A percentile compares a stretch with the other conserved stretches of the same genome.
Evolutionary conservation across 2,329 filamentous ascomycete genomes (phyloP).

Genomic region (Ophiocordyceps camponoti-saundersi): DNA sequence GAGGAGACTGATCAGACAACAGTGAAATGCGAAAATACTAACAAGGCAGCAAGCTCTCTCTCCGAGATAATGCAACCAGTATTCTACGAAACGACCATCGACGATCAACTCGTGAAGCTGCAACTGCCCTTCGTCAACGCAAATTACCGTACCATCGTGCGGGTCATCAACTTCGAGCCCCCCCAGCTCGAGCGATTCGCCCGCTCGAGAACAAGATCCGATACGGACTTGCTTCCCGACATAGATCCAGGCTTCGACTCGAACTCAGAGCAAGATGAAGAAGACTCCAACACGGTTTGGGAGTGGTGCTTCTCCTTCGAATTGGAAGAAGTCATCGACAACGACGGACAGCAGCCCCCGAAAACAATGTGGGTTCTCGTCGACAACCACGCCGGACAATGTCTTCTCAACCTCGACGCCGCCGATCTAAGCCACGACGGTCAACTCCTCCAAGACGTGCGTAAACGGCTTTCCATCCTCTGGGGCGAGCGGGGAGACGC

Average conservation of each 20-base stretch:
- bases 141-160: slow-evolving; percentile 51
- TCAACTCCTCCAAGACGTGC: slow-evolving; percentile 31
- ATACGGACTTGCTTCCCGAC: slow-evolving; percentile 34
- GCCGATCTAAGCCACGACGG: slow-evolving; percentile 36
- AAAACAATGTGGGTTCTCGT: slow-evolving; percentile 51
- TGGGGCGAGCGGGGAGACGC: slow-evolving; percentile 77
- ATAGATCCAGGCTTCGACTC: slow-evolving; percentile 9
- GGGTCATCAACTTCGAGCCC: slow-evolving; percentile 73
- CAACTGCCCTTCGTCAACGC: slow-evolving; percentile 57
- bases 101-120: slow-evolving; percentile 17
- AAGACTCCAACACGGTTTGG: slow-evolving; percentile 30
- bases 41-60: slow-evolving; percentile 17
- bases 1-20: background rate
- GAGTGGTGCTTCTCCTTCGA: slow-evolving; percentile 73
- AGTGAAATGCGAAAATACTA: slow-evolving; percentile 30
- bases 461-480: slow-evolving; percentile 56
- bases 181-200: slow-evolving; percentile 55
- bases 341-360: slow-evolving; percentile 15
- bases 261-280: slow-evolving; percentile 5
- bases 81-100: slow-evolving; percentile 24
- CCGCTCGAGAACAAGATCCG: slow-evolving; percentile 19
- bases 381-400: slow-evolving; percentile 34
- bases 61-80: slow-evolving; percentile 21
- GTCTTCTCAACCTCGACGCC: slow-evolving; percentile 29
- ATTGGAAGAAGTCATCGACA: slow-evolving; percentile 47